Conservation (phyloP, 805 yeast species). For the Kazachstania bromeliacearum region DNA sequence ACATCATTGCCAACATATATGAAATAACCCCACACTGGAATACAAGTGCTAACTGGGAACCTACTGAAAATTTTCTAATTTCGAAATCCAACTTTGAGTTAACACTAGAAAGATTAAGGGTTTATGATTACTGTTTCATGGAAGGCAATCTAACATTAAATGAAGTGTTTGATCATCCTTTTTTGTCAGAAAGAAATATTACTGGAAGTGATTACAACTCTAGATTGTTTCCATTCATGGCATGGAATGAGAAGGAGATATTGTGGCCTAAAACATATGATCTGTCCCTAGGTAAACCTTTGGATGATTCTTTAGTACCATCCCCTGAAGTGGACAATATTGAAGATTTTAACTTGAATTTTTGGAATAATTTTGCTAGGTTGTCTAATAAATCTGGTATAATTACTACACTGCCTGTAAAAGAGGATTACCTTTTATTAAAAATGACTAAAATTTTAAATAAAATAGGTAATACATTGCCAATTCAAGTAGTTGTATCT, state of each 20-base stretch:
- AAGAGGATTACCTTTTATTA: constrained; percentile 11
- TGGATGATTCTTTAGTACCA: constrained; percentile 4
- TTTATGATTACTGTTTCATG: constrained; percentile 24
- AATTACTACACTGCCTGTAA: constrained; percentile 18
- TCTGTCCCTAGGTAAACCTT: neutral
- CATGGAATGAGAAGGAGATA: constrained; percentile 4
- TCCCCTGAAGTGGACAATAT: neutral
- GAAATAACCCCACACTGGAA: constrained; percentile 15
- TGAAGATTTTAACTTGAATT: constrained; percentile 12
- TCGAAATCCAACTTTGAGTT: neutral
- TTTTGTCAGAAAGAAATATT: neutral
- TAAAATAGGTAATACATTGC: constrained; percentile 16
- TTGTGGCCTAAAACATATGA: constrained; percentile 18
- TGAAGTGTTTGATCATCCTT: neutral
- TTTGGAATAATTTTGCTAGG: constrained; percentile 21
- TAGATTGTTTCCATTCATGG: constrained; percentile 24
- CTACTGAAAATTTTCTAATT: neutral
- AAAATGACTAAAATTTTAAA: constrained; percentile 19
- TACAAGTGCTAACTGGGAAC: constrained; percentile 8
- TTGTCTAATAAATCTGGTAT: constrained; percentile 23
- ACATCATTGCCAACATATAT: constrained; percentile 13
- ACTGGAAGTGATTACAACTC: constrained; percentile 9
- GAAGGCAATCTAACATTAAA: neutral
- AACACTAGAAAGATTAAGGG: constrained; percentile 19
- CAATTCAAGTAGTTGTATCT: constrained; percentile 24